Evolutionary conservation across 192 early-diverging fungal species (phyloP), one percentile per base, ranked within the genome.

Genomic region (Linderina pennispora): DNA sequence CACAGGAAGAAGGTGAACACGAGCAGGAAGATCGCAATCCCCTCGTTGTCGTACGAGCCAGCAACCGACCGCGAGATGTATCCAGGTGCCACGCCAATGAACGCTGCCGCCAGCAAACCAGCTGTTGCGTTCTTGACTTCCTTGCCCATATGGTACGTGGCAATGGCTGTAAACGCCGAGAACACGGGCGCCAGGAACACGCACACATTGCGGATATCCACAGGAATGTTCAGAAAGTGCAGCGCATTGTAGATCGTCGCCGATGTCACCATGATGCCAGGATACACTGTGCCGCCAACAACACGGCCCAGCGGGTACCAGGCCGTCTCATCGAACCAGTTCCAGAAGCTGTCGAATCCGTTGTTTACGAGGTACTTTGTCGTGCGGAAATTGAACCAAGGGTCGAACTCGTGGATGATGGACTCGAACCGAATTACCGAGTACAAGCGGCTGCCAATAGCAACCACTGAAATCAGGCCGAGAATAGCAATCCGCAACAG

Each of bases 11-110:
- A 99, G 5, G 93, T 96, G 43, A 92, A 89, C 75, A 99, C 89
- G 13, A 99, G 81, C 36, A 99, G 61, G 58, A 99, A 99, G 55
- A 99, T 99, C 36, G 97, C 92, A 65, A 99, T 99, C 3, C 89
- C 97, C 66, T 99, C 97, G 70, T 99, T 97, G 65, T 99, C 97
- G 48, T 99, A 99, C 8, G 94, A 97, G 4, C 97, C 97, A 10
- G 97, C 95, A n/a, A 99, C 97, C 1, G 97, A 99, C 36, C 97
- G 87, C n/a, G 97, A 99, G 55, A 99, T 98, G 57, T 99, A 99
- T 1, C 97, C 97, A 0, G 97, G 97, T 2, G 94, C 97, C 46
- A 99, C 84, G 18, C 90, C 97, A 38, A 99, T 91, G 72, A 99
- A 99, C 1, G 89, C 89, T 8, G 97, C 97, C 4, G 97, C 97